phyloP scores from a whole-genome alignment of 192 early-diverging fungal species.

The Coemansia sp. region DNA sequence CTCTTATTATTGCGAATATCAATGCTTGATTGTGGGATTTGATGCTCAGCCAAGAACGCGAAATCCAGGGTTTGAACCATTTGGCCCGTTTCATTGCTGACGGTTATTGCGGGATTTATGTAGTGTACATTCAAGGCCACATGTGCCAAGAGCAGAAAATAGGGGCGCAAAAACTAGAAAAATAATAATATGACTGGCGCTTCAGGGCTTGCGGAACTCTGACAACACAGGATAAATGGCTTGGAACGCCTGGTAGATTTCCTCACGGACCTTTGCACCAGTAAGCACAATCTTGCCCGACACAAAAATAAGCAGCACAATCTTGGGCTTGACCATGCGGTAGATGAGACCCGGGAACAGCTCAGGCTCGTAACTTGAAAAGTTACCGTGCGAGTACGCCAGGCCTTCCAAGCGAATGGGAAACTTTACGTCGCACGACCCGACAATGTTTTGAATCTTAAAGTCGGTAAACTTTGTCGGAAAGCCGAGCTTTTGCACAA shows the following conservation, averaged over 20 bases:
- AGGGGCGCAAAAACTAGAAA: background rate
- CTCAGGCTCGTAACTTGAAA: conserved; percentile 93
- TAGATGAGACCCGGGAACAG: conserved; percentile 99
- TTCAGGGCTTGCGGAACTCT: conserved; percentile 72
- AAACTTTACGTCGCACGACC: conserved; percentile 98
- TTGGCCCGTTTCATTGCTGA: background rate
- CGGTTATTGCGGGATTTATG: background rate
- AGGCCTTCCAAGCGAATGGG: conserved; percentile 98
- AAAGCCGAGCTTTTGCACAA: conserved; percentile 98
- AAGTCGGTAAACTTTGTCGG: conserved; percentile 97
- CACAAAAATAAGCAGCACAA: conserved; percentile 97
- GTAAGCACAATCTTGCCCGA: conserved; percentile 99
- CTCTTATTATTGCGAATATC: no score
- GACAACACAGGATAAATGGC: conserved; percentile 96
- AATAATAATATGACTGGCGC: background rate
- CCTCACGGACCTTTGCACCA: conserved; percentile 97
- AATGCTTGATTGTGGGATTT: background rate
- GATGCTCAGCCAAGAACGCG: conserved; percentile 8
- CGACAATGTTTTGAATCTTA: conserved; percentile 99
- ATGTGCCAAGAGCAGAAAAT: background rate
- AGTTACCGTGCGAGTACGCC: conserved; percentile 89
- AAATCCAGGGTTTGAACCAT: background rate
- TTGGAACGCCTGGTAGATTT: conserved; percentile 98
- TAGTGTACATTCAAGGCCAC: conserved; percentile 1
- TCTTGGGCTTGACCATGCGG: conserved; percentile 98